Evolutionary conservation across 2,329 filamentous ascomycete genomes (phyloP).

Genomic region (Aspergillus sp.): DNA sequence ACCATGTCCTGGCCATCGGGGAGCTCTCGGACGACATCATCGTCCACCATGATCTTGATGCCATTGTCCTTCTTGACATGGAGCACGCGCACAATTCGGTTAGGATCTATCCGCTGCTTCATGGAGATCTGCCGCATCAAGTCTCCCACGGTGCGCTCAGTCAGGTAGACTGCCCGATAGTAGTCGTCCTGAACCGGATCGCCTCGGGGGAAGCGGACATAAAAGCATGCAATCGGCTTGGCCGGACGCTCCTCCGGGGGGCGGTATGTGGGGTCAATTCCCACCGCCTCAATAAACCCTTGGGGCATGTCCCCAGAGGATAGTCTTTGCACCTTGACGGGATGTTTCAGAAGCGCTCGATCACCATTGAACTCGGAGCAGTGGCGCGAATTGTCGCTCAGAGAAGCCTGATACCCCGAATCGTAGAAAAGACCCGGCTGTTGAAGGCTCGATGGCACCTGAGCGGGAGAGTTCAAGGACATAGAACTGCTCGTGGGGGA

Average conservation of each 20-base stretch:
- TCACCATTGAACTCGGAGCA: conserved; percentile 21
- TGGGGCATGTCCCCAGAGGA: conserved; percentile 50
- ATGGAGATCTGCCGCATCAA: conserved; percentile 69
- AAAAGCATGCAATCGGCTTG: conserved; percentile 85
- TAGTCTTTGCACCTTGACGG: conserved; percentile 32
- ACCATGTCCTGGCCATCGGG: conserved; percentile 90
- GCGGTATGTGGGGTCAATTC: conserved; percentile 82
- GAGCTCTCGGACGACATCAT: conserved; percentile 80
- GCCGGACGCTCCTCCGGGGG: conserved; percentile 70
- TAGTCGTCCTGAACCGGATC: conserved; percentile 57
- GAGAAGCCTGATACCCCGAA: conserved; percentile 20
- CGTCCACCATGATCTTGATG: conserved; percentile 81
- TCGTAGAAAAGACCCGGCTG: conserved; percentile 16
- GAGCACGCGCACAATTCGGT: conserved; percentile 68
- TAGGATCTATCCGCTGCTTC: conserved; percentile 78
- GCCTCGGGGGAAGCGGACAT: conserved; percentile 62
- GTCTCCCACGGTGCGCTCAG: conserved; percentile 71
- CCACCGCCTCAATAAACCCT: conserved; percentile 87
- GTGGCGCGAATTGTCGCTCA: conserved; percentile 24
- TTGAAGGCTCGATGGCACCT: conserved; percentile 17
- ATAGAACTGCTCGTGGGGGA: conserved; percentile 42
- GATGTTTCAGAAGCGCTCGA: conserved; percentile 21
- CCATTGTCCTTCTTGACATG: conserved; percentile 72
- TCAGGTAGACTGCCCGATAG: conserved; percentile 83
- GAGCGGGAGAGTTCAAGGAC: conserved; percentile 37